Base-by-base conservation (phyloP, 192 early-diverging fungal species). In the Coemansia sp. region DNA sequence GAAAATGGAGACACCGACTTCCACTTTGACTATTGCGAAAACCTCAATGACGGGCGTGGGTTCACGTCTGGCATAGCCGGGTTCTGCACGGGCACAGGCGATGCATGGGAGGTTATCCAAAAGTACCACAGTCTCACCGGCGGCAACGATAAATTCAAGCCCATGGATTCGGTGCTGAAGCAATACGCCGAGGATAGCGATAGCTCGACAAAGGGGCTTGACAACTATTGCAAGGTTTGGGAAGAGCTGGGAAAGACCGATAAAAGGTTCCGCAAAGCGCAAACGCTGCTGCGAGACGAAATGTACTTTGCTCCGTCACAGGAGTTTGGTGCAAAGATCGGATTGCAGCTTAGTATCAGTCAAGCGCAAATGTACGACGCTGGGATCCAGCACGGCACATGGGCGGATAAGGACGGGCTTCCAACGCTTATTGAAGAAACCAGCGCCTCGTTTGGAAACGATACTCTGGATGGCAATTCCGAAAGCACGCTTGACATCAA, bases 61-160 rank as follows among this genome's bases (percentile, higher is more conserved):
- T 83, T 63, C 45, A 83, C 84, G 5, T 62, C 59, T 47, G 84
- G 84, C n/a, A 80, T 85, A 39, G 78, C 80, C 6, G 84, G 84
- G 2, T 85, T 85, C 67, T 83, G 80, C 55, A 77, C 84, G 26
- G 68, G 68, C 41, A 74, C 68, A 2, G 63, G 61, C 22, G 69
- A 71, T 57, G 65, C 58, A 21, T 67, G 64, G 62, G 41, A 68
- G 32, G 61, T 69, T 15, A 52, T 68, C 19, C 47, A 70, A 10
- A 19, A n/a, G 21, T 73, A 63, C 48, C 61, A 63, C 59, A 26
- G 41, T 16, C 41, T 57, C 8, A 60, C 71, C 9, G 68, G 67
- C 10, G 66, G 69, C 65, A 63, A 54, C 37, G 55, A 66, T 26
- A 77, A 82, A 22, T 80, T 83, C 52, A 67, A 66, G 22, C 56